A percentile compares a stretch with the other conserved stretches of the same genome.
Evolutionary conservation across 2,329 filamentous ascomycete species (phyloP).

Genomic region (Colletotrichum sp.): DNA sequence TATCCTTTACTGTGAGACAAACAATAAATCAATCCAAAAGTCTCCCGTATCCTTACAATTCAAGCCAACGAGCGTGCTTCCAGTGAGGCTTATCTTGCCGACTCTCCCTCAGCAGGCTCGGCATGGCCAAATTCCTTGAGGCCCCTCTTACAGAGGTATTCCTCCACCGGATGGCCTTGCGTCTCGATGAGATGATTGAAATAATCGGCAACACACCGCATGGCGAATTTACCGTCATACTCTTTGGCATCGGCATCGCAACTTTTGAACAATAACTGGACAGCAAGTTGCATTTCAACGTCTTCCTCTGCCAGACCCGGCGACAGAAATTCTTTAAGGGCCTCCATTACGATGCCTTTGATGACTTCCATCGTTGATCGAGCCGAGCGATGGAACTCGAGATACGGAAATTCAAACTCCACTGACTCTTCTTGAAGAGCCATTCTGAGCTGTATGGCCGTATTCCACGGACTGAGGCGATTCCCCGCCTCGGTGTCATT

Average conservation of each 20-base stretch:
- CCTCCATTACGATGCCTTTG: neutral
- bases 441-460: neutral
- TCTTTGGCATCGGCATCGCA: neutral
- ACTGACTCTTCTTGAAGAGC: neutral
- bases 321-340: neutral
- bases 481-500: neutral
- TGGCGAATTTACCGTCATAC: neutral
- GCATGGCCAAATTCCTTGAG: neutral
- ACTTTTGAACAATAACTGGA: neutral
- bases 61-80: fast-evolving
- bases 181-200: neutral
- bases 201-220: neutral
- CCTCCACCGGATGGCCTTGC: neutral
- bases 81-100: neutral
- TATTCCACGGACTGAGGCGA: neutral
- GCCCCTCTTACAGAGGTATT: neutral
- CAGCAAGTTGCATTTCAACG: neutral
- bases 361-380: neutral
- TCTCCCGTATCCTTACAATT: neutral
- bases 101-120: neutral
- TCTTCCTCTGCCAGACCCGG: neutral
- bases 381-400: neutral
- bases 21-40: neutral
- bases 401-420: neutral
- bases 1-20: neutral